Conservation (phyloP, 345 rosid species). For the Populus deltoides region DNA sequence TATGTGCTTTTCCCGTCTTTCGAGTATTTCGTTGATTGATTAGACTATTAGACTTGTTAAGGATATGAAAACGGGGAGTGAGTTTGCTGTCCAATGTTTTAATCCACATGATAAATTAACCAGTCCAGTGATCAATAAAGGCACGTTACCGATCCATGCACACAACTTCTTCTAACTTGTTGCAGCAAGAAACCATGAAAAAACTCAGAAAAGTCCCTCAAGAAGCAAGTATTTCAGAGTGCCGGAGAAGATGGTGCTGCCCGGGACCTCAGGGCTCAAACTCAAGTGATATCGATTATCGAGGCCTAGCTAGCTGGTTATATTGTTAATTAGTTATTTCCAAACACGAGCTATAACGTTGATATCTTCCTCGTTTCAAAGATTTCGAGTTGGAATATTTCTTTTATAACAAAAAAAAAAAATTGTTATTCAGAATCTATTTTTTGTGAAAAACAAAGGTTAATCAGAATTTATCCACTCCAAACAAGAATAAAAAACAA, state of each 20-base stretch:
- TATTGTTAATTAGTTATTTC: no score
- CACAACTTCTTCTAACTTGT: background rate
- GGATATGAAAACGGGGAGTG: background rate
- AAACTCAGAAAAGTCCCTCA: no score
- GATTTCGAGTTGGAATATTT: no score
- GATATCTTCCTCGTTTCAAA: no score
- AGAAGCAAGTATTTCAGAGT: background rate
- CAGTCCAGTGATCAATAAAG: background rate
- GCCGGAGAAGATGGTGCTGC: background rate
- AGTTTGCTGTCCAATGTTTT: background rate
- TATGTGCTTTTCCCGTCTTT: background rate
- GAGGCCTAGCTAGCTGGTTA: background rate
- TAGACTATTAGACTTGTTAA: background rate
- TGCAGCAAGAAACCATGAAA: background rate
- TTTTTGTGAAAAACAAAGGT: no score
- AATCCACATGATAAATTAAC: background rate
- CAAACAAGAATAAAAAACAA: no score
- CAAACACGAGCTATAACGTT: no score
- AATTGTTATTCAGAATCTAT: no score
- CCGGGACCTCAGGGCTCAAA: background rate
- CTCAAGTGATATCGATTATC: background rate
- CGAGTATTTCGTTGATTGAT: background rate
- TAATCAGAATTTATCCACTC: background rate
- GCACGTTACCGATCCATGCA: background rate
- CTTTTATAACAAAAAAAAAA: no score